Percentiles rank a stretch among this genome's conserved stretches.
Conservation (phyloP, 208 protist species). For the Trypanosoma boissoni region DNA sequence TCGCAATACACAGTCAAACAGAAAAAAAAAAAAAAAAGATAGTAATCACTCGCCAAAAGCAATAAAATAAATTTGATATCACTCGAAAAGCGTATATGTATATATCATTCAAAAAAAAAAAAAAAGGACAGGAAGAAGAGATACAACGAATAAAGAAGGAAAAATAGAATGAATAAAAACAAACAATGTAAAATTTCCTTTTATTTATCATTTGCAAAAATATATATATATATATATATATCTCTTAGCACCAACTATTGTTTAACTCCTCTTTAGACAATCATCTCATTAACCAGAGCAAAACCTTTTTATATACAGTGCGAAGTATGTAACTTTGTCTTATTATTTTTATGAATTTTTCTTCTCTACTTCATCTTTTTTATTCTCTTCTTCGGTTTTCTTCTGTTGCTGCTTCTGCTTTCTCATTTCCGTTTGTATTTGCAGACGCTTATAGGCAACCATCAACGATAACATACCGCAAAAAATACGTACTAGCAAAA, state of each 20-base stretch:
- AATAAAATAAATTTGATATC: too few relatives aligned
- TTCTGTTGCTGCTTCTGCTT: not conserved
- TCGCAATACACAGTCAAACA: not conserved
- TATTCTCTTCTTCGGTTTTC: not conserved
- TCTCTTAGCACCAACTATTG: too few relatives aligned
- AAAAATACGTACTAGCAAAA: conserved; percentile 31
- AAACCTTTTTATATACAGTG: too few relatives aligned
- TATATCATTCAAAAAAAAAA: conserved; percentile 8
- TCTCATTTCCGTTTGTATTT: conserved; percentile 13
- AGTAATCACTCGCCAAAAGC: conserved; percentile 2
- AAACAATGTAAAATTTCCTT: not conserved
- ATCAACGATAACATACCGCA: conserved; percentile 28
- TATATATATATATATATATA: too few relatives aligned
- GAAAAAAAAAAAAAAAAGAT: conserved; percentile 14
- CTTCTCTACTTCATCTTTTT: too few relatives aligned
- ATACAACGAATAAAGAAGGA: conserved; percentile 15
- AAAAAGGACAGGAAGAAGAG: conserved; percentile 7
- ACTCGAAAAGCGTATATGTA: too few relatives aligned
- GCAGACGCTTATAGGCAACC: conserved; percentile 16
- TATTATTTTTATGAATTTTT: too few relatives aligned
- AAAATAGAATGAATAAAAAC: conserved; percentile 5
- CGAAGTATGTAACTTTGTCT: too few relatives aligned
- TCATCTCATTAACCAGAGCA: too few relatives aligned
- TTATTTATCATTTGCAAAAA: conserved; percentile 18
- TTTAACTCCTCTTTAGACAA: too few relatives aligned